Evolutionary conservation across 2,329 filamentous ascomycete species (phyloP).

Genomic region (Aspergillus pseudoterreus): DNA sequence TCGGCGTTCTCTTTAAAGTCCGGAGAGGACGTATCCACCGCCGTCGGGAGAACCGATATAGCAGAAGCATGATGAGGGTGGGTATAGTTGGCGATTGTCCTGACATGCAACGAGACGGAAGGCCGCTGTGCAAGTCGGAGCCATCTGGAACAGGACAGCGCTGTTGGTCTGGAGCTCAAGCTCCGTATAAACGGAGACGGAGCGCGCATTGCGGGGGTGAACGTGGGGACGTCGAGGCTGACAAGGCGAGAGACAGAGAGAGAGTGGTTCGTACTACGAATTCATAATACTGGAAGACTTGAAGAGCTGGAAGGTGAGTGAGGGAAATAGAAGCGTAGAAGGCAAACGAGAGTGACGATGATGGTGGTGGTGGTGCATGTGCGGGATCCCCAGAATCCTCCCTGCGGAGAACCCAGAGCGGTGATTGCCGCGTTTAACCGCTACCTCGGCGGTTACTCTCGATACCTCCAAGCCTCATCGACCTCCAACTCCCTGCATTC

Average conservation of each 20-base stretch:
- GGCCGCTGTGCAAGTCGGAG: constrained; percentile 12
- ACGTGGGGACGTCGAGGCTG: neutral
- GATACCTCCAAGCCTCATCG: neutral
- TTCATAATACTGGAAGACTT: neutral
- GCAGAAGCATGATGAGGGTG: constrained; percentile 76
- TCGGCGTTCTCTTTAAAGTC: constrained; percentile 77
- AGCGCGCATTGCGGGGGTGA: constrained; percentile 32
- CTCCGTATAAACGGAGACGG: constrained; percentile 38
- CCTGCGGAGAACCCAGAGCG: constrained; percentile 33
- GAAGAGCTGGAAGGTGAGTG: neutral
- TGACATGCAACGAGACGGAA: constrained; percentile 13
- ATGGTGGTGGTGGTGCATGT: neutral
- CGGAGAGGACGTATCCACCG: constrained; percentile 70
- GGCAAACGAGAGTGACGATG: constrained; percentile 8
- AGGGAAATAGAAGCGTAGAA: neutral
- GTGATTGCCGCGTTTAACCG: constrained; percentile 47
- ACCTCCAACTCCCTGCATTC: constrained; percentile 4
- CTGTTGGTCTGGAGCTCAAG: constrained; percentile 26
- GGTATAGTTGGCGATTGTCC: constrained; percentile 69
- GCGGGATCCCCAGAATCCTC: constrained; percentile 2
- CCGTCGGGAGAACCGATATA: constrained; percentile 73
- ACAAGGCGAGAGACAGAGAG: neutral
- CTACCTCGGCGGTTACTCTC: constrained; percentile 12
- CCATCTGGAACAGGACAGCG: constrained; percentile 19
- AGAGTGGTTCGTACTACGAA: no score